Evolutionary conservation across 306 rosid species (phyloP), one percentile per base, ranked within the genome.

Genomic region (Delonix regia): DNA sequence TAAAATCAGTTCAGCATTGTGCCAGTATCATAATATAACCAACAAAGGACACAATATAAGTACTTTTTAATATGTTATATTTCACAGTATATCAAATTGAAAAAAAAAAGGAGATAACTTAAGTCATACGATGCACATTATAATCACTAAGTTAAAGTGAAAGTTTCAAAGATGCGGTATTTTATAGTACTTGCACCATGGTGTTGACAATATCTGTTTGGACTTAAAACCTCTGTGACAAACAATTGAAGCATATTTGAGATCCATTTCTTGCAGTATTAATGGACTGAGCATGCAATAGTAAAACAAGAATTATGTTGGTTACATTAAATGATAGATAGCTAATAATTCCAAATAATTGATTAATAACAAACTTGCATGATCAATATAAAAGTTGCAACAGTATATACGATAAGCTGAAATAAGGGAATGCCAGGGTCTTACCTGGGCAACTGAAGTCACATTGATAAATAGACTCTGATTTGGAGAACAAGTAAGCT

Each of bases 381-480:
- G 51, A 63, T 63, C 69, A 33, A 65, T 36, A 65, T 39, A 69
- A 5, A 75, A 30, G 38, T 42, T 53, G 75, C 21, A 73, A 28
- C 34, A 55, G 38, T 38, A 45, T 34, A 76, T 75, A 85, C 11
- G 34, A 16, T 59, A n/a, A 45, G 61, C 39, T 55, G 73, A 68
- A 69, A 44, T 33, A 24, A 80, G 51, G 55, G 45, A 75, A 76
- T 45, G 69, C 22, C 55, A 8, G 45, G 4, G 59, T 51, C 86
- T 82, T 82, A 95, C 99, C 93, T 90, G 85, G 76, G 86, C 77
- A 73, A 88, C 79, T 41, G 96, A 83, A 75, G 98, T 91, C 81
- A 95, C 98, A 59, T 95, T 95, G 88, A 95, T 95, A 83, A 95
- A 95, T 81, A 95, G 80, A 85, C 99, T 95, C 88, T 95, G 99